phyloP scores from a whole-genome alignment of 2,329 filamentous ascomycete genomes.

The Diplodia sapinea region DNA sequence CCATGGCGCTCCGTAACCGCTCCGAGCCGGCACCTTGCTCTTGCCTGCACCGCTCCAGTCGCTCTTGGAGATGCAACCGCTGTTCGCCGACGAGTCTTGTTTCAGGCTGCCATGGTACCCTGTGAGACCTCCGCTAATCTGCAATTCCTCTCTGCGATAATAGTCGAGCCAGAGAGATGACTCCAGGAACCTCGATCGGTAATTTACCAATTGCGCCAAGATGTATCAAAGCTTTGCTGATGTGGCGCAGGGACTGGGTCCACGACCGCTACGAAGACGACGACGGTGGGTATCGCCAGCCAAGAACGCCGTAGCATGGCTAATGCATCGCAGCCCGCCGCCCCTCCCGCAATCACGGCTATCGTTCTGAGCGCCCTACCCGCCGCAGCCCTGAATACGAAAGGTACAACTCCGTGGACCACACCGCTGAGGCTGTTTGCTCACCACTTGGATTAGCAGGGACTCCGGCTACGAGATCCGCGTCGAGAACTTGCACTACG shows the following conservation, averaged over 20 bases:
- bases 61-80: conserved; percentile 31
- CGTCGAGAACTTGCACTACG: conserved; percentile 91
- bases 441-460: conserved; percentile 49
- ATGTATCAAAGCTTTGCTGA: conserved; percentile 34
- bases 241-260: conserved; percentile 77
- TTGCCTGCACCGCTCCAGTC: conserved; percentile 37
- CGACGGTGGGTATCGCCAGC: conserved; percentile 33
- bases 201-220: conserved; percentile 39
- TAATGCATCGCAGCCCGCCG: conserved; percentile 33
- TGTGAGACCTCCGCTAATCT: conserved; percentile 44
- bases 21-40: conserved; percentile 25
- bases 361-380: conserved; percentile 40
- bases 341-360: conserved; percentile 32
- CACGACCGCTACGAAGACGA: conserved; percentile 87
- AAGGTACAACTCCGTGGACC: conserved; percentile 1
- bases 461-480: conserved; percentile 71
- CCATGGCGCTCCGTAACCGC: conserved; percentile 28
- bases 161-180: conserved; percentile 55
- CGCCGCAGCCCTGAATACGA: conserved; percentile 29
- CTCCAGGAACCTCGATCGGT: conserved; percentile 73
- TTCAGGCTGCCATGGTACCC: conserved; percentile 35
- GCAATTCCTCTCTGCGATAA: conserved; percentile 41
- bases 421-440: background rate
- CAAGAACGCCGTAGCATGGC: conserved; percentile 35
- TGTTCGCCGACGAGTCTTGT: conserved; percentile 43